These are phyloP conservation scores for Zygosaccharomyces lentus DNA, from an alignment of 805 yeast genomes.

Conservation along the genomic window DNA sequence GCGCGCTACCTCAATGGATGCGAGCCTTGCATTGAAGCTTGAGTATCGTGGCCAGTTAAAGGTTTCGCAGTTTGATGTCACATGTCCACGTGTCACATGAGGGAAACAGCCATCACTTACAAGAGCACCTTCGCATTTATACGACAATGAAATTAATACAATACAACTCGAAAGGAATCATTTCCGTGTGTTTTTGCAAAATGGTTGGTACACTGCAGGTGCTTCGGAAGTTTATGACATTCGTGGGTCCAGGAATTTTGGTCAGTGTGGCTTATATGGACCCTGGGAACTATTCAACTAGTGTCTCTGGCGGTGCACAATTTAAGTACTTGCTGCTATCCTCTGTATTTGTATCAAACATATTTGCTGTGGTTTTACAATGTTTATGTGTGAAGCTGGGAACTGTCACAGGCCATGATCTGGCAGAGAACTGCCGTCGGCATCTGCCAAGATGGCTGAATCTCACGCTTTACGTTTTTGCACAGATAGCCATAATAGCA, in stretches of 20 bases:
- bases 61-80: not conserved
- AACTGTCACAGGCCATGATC: conserved; percentile 86
- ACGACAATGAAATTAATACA: not conserved
- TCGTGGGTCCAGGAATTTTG: conserved; percentile 92
- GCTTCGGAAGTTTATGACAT: conserved; percentile 48
- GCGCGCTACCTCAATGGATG: too few relatives aligned
- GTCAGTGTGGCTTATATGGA: conserved; percentile 97
- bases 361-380: conserved; percentile 84
- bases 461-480: conserved; percentile 56
- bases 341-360: conserved; percentile 73
- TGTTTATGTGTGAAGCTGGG: conserved; percentile 86
- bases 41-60: not conserved
- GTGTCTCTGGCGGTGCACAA: conserved; percentile 87
- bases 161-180: not conserved
- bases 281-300: conserved; percentile 95
- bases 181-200: not conserved
- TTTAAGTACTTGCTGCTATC: conserved; percentile 74
- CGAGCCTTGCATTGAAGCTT: too few relatives aligned
- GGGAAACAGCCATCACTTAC: not conserved
- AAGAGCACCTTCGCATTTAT: not conserved
- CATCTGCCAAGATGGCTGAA: conserved; percentile 64
- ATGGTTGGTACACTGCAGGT: conserved; percentile 11
- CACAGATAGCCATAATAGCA: conserved; percentile 85
- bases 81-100: conserved; percentile 4
- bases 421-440: conserved; percentile 81